Evolutionary conservation across 257 asterid genomes (phyloP).

Genomic region (Gynochthodes officinalis): DNA sequence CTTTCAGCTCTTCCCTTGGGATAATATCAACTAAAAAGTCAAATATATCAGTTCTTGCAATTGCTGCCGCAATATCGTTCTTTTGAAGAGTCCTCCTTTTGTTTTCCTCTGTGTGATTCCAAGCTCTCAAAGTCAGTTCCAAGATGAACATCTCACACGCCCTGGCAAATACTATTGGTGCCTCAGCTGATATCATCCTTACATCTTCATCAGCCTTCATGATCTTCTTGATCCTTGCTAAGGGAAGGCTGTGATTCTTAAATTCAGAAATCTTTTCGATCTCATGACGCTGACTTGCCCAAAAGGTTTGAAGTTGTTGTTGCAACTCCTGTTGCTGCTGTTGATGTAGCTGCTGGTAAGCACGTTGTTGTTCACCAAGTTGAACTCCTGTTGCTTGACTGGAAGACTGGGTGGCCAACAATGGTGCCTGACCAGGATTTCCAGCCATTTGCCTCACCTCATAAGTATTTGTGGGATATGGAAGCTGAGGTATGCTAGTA

Average conservation of each 20-base stretch:
- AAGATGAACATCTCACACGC: constrained; percentile 38
- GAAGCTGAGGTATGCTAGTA: constrained; percentile 7
- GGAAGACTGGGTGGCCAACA: constrained; percentile 1
- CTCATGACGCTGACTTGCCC: constrained; percentile 22
- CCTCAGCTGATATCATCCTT: constrained; percentile 35
- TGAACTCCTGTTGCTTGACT: constrained; percentile 15
- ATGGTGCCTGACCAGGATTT: constrained; percentile 12
- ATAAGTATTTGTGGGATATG: constrained; percentile 12
- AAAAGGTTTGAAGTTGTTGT: constrained; percentile 15
- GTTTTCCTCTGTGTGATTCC: constrained; percentile 32
- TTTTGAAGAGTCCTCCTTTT: constrained; percentile 33
- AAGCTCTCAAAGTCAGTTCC: constrained; percentile 29
- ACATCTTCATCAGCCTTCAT: constrained; percentile 42
- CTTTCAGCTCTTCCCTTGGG: constrained; percentile 27
- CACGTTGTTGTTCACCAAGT: constrained; percentile 5
- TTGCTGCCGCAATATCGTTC: constrained; percentile 27
- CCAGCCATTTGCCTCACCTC: constrained; percentile 16
- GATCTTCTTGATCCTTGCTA: constrained; percentile 37
- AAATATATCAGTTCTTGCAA: constrained; percentile 27
- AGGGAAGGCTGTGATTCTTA: constrained; percentile 34
- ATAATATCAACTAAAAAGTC: constrained; percentile 34
- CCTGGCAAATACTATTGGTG: constrained; percentile 32
- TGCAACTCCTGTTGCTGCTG: constrained; percentile 18
- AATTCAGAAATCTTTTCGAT: constrained; percentile 21
- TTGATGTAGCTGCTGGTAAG: constrained; percentile 26